Evolutionary conservation across 2,329 filamentous ascomycete genomes (phyloP), one percentile per base, ranked within the genome.

Genomic region (Ophiostoma quercus): DNA sequence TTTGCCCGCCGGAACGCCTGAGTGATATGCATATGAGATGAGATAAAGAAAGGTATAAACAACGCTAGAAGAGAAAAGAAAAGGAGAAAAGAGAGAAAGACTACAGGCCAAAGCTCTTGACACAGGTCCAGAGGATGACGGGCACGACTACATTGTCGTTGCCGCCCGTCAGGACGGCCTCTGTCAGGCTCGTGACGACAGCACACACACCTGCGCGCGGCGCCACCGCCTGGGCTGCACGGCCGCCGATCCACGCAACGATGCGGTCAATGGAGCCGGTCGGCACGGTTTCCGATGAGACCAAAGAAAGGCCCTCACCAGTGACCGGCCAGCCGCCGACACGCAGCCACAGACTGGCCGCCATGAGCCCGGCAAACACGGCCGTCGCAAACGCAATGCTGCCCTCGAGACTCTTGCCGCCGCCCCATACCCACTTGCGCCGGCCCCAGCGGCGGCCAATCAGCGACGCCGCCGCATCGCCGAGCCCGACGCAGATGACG

Each of bases 121-220:
- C 93, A 75, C 96, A 88, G 71, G 94, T 86, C 95, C 95, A 99
- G 72, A 99, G 80, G 67, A 96, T 88, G 70, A 99, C 88, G 3
- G 95, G 95, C 73, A 98, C 94, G 73, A 98, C 90, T 22, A 99
- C 95, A 82, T 99, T 99, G 83, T 99, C 95, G 79, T 99, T 99
- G 39, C 94, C 95, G 1, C 95, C 95, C 16, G 95, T 98, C 73
- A 99, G 81, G 66, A 97, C 94, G 34, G 95, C 94, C 81, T 99
- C 95, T 68, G 95, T 96, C 74, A 97, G 84, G 79, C 94, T 97
- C 37, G 94, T 92, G 71, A 93, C 87, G 60, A 85, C 84, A 7
- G 91, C 93, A 73, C 93, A 96, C 66, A 91, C 76, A 4, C 83
- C 82, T 12, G 90, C 88, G 76, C 94, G 95, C 4, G 88, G 87